Conservation (phyloP, 257 asterid genomes). For the Solanum dulcamara region DNA sequence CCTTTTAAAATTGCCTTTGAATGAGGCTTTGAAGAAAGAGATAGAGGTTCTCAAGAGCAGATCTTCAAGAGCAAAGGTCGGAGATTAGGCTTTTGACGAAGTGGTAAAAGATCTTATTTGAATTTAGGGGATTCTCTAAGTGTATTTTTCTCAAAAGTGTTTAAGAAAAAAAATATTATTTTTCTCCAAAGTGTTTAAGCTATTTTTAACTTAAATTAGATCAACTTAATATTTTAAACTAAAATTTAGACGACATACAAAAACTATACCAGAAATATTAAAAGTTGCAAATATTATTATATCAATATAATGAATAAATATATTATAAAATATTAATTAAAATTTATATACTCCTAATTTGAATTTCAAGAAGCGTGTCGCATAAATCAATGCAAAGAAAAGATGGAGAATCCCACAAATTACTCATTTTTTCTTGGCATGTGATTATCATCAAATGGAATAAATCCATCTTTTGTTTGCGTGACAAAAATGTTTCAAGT, state of each 20-base stretch:
- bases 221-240: not conserved
- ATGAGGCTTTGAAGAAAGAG: not conserved
- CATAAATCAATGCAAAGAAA: not conserved
- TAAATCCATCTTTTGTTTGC: not conserved
- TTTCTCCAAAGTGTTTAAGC: not conserved
- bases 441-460: not conserved
- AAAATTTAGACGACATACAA: not conserved
- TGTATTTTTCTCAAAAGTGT: no score
- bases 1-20: not conserved
- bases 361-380: no score
- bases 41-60: no score
- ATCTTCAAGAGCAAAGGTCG: not conserved
- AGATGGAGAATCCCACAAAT: not conserved
- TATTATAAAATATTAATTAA: not conserved
- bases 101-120: not conserved
- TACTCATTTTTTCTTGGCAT: not conserved
- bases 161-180: not conserved
- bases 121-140: no score
- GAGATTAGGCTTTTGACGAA: not conserved
- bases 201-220: not conserved
- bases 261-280: not conserved
- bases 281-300: not conserved
- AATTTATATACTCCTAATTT: no score
- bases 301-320: not conserved
- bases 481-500: not conserved